Evolutionary conservation across 2,329 filamentous ascomycete species (phyloP), one percentile per base, ranked within the genome.

Genomic region (Samsoniella hepiali): DNA sequence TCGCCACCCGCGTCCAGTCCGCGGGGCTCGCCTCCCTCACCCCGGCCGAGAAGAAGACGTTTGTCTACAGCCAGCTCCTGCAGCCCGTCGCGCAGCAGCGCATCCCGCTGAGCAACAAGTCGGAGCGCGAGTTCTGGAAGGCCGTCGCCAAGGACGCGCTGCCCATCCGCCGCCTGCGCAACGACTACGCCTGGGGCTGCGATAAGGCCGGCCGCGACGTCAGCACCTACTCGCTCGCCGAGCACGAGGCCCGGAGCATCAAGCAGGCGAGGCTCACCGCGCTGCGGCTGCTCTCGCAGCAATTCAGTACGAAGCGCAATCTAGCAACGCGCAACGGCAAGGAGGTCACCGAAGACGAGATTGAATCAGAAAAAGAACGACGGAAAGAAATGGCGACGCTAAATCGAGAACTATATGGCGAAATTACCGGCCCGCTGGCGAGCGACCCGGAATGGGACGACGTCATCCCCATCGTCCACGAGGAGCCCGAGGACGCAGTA

Each of bases 401-500:
- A 47, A 77, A 74, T 63, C 77, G 75, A 67, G 82, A 85, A 54
- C 74, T 87, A 13, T 85, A 86, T 69, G 83, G 84, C 15, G 72
- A 78, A 64, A 79, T 76, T 63, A 75, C 73, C 55, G 80, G 79
- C 9, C 67, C 76, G 70, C 68, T 78, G 50, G 81, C 84, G 58
- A 80, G 83, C 65, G 88, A 93, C 74, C 88, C 91, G 1, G 83
- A 82, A 66, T 98, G 93, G 94, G 87, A 91, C 68, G 92, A 96
- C 77, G 83, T 97, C 58, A 81, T 86, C 59, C 93, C 93, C 27
- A 89, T 98, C 63, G 88, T 91, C 4, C 88, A 95, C 70, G 84
- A 92, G 72, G 93, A 97, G 77, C 91, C 92, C 65, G 89, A 88
- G 69, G 83, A 89, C 69, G 92, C 94, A 34, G 85, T 99, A 64